Evolutionary conservation across 371 early-diverging fungal genomes (phyloP), one percentile per base, ranked within the genome.

Genomic region (Umbelopsis sp.): DNA sequence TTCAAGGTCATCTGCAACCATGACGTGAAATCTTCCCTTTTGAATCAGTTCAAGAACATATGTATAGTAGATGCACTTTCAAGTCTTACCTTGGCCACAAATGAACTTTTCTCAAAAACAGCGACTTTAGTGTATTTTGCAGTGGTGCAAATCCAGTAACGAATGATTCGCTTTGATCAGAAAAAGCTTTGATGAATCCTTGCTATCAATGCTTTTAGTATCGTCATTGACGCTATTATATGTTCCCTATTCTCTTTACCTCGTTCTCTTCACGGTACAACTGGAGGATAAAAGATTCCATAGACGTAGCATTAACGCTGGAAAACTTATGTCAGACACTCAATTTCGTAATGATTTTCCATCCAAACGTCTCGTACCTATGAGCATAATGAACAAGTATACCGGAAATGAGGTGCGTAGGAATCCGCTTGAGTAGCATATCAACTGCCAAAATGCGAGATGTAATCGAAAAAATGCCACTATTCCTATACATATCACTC

Each of bases 371-470:
- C 7, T 53, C 50, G 16, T 82, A 91, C 92, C 86, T 80, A 63
- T 95, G 93, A 7, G 97, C 98, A 79, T 98, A 91, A 41, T 88
- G 87, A 6, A 99, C 87, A 9, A 99, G 73, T 0, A 99, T 85
- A 16, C 97, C 97, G 6, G 93, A 91, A 10, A 99, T 86, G 24
- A 92, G 76, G 63, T 93, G 76, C 2, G 80, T 70, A 2, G 97
- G 95, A 1, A 99, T 80, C 37, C 91, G 82, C 14, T 89, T 83
- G 67, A 92, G 91, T 38, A 99, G 78, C 81, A 99, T 82, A 76
- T 99, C 99, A 44, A 97, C 96, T n/a, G 96, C 90, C 32, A 99
- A 78, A 50, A 97, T 95, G 41, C 96, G 86, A 20, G 97, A 91
- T 1, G 98, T 95, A 32, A 94, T 84, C 6, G 94, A 87, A 67